Evolutionary conservation across 257 asterid species (phyloP).

Genomic region (Gynochthodes officinalis): DNA sequence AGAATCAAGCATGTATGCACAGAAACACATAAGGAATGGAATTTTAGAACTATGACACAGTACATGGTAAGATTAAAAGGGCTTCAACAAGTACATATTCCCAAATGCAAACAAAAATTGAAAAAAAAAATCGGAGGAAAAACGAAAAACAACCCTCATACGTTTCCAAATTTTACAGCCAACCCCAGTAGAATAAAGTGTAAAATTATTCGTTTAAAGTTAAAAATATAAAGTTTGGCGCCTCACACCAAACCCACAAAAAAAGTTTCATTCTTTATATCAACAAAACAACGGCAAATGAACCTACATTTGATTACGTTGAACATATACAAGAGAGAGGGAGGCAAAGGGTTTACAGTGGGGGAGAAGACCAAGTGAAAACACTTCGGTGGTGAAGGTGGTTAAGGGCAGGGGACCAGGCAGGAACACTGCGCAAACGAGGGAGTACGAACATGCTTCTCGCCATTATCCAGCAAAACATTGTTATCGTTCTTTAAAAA

Average conservation of each 20-base stretch:
- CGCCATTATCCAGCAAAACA: conserved; percentile 45
- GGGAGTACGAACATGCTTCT: conserved; percentile 60
- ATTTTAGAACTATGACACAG: neutral
- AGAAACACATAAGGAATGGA: no score
- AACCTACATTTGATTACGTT: neutral
- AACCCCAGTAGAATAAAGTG: neutral
- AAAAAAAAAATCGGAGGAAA: neutral
- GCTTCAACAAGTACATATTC: neutral
- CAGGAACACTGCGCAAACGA: conserved; percentile 59
- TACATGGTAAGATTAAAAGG: neutral
- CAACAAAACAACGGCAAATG: neutral
- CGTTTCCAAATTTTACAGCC: neutral
- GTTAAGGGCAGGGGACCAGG: conserved; percentile 38
- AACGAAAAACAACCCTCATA: neutral
- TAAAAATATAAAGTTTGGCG: conserved; percentile 2
- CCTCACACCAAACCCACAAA: neutral
- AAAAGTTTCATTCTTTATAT: neutral
- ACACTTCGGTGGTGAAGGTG: conserved; percentile 31
- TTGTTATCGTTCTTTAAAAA: neutral
- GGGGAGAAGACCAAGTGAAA: conserved; percentile 32
- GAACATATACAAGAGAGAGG: neutral
- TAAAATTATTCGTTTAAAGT: neutral
- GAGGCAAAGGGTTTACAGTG: conserved; percentile 16
- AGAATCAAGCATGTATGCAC: neutral
- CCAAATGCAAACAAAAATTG: neutral